These are phyloP conservation scores for Tieghemiomyces parasiticus DNA, from an alignment of 192 early-diverging fungal genomes.

Conservation along the genomic window DNA sequence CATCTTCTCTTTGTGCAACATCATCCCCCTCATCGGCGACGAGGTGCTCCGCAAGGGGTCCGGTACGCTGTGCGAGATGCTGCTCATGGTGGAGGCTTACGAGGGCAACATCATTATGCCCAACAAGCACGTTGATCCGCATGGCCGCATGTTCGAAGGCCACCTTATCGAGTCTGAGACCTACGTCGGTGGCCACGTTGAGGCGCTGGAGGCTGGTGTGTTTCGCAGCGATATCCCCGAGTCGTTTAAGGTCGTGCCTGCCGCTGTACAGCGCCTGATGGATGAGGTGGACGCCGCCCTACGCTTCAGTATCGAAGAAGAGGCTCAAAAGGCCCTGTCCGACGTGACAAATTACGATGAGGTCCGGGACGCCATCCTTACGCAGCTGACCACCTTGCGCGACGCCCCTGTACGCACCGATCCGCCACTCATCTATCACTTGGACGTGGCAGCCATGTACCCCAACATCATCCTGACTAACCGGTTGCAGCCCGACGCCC, in stretches of 20 bases:
- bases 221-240: conserved; percentile 86
- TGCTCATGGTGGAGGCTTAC: conserved; percentile 93
- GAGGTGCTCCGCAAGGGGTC: conserved; percentile 92
- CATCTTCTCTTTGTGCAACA: conserved; percentile 98
- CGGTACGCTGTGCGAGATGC: conserved; percentile 89
- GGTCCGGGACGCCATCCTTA: conserved; percentile 51
- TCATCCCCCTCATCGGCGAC: conserved; percentile 94
- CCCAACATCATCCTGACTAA: conserved; percentile 99
- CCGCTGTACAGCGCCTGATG: conserved; percentile 69
- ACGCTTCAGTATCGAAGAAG: conserved; percentile 73
- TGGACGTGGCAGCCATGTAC: conserved; percentile 99
- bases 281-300: conserved; percentile 84
- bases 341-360: conserved; percentile 86
- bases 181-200: conserved; percentile 97
- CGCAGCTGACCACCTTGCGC: conserved; percentile 51
- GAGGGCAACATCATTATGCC: conserved; percentile 86
- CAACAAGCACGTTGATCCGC: conserved; percentile 82
- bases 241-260: conserved; percentile 63
- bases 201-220: conserved; percentile 97
- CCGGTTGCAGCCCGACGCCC: conserved; percentile 92
- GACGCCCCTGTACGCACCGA: conserved; percentile 64
- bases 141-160: conserved; percentile 69
- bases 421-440: conserved; percentile 84
- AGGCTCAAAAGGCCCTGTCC: conserved; percentile 55
- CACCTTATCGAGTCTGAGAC: conserved; percentile 88